Base-by-base conservation (phyloP, 192 early-diverging fungal species). In the Phlyctochytrium arcticum region DNA sequence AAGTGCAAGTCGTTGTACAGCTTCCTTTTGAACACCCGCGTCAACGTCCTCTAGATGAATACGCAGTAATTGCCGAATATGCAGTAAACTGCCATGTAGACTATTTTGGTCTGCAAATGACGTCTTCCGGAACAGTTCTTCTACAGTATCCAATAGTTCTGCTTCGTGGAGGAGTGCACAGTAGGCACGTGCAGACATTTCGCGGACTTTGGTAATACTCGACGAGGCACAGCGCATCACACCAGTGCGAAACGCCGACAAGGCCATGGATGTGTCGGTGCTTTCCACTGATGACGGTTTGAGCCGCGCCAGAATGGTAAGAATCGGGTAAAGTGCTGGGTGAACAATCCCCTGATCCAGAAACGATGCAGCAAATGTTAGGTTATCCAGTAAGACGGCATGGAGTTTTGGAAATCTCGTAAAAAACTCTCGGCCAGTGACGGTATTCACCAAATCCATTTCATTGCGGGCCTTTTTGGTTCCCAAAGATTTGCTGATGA, bases 381-480 rank as follows among this genome's bases (percentile, higher is more conserved):
- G 77, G 67, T 94, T 84, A 34, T 79, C 75, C 23, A 92, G 75
- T 36, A 98, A 74, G 67, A 91, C 88, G 19, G 84, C 78, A 50
- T 89, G 88, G 42, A 98, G 71, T 3, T 80, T 78, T 1, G 93
- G 94, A 68, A 90, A 92, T 19, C 91, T 85, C 3, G 87, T 82
- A 78, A 98, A 98, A 65, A 98, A 89, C 75, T 96, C 95, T 26
- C 91, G 85, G 0, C 86, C 88, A 3, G 92, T 91, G 24, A 95
- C 83, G 19, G 87, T 83, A 37, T 93, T 90, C 42, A 88, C 74
- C 3, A 77, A 78, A 58, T 85, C 75, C 31, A 85, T 79, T 56
- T 93, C 86, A 47, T 90, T 86, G n/a, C 79, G 82, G 4, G 77
- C 79, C 53, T 86, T 87, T 68, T 89, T 95, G 42, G 82, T 84